Base-by-base conservation (phyloP, 768 basidiomycete genomes). In the Rhizopogon vulgaris region DNA sequence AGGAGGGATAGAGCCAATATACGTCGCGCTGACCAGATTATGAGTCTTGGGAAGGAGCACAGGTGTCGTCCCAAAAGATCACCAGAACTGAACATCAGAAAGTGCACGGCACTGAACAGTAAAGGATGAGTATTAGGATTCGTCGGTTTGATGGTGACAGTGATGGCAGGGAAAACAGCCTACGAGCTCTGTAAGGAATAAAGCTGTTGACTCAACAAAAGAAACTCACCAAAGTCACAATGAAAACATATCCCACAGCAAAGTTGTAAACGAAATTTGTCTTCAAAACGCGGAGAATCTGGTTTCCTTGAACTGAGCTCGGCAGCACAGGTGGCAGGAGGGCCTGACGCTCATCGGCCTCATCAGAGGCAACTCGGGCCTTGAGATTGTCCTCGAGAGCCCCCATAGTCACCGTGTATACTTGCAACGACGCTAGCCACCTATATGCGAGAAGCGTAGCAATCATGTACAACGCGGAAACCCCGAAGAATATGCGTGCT, bases 81-180 rank as follows among this genome's bases (percentile, higher is more conserved):
- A 14, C 87, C 87, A 15, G 75, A 39, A 61, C 85, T 90, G 70
- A 85, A 89, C 18, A 84, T 73, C 32, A 91, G 71, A 71, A 93
- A 91, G 62, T 91, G 88, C 30, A 85, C 54, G 3, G 86, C 77
- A 53, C 72, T 84, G 71, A 96, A 96, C 25, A 95, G 73, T n/a
- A 93, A 72, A 0, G 91, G 90, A 58, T 93, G 89, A 38, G 77
- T 80, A 24, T 66, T 63, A 2, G 79, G 76, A 55, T 84, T 84
- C 12, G 79, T 81, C 3, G 94, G 79, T 36, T 69, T 66, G 48
- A 96, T 80, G 0, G 85, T 86, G 3, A 84, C 79, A 2, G 94
- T 94, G 56, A 93, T 85, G 0, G 93, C 79, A 4, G 94, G 94
- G 69, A 80, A 95, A 42, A 94, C 85, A 28, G 92, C 78, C 93